Percentiles rank a stretch among this genome's conserved stretches.
These are phyloP conservation scores for Prosopis cineraria DNA, from an alignment of 306 rosid genomes.

Conservation along the genomic window DNA sequence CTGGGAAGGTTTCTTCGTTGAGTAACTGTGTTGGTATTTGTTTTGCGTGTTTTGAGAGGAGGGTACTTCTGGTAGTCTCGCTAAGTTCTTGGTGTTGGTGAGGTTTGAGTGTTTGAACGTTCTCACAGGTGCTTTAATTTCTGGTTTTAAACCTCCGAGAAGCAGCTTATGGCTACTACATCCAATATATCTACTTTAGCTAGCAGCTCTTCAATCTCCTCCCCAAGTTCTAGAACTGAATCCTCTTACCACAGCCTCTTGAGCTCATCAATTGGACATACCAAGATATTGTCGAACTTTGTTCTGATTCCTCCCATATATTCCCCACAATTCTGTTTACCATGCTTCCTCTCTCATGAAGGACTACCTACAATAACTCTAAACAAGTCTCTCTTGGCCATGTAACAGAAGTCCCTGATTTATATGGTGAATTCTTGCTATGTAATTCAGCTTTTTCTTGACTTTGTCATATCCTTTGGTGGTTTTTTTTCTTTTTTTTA, in stretches of 20 bases:
- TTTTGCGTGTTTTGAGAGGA: not conserved
- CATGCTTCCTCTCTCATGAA: not conserved
- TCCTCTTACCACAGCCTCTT: not conserved
- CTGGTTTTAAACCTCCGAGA: not conserved
- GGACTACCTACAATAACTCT: no score
- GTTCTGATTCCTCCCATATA: not conserved
- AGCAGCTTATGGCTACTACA: not conserved
- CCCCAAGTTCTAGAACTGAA: not conserved
- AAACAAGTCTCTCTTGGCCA: no score
- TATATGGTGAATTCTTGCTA: not conserved
- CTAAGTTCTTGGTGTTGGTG: not conserved
- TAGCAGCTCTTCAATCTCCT: not conserved
- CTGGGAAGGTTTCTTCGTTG: not conserved
- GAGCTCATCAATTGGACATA: not conserved
- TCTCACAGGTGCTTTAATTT: not conserved
- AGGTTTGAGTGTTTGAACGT: not conserved
- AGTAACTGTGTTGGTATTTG: not conserved
- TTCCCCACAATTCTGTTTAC: not conserved
- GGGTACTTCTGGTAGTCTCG: not conserved
- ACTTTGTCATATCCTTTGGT: slow-evolving; percentile 25
- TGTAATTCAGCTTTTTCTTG: slow-evolving; percentile 14
- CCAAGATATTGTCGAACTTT: not conserved
- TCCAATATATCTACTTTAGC: not conserved
- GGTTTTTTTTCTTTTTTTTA: slow-evolving; percentile 52
- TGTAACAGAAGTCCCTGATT: slow-evolving; percentile 12